These are phyloP conservation scores for Ailanthus altissimus DNA, from an alignment of 345 rosid species.

Conservation along the genomic window DNA sequence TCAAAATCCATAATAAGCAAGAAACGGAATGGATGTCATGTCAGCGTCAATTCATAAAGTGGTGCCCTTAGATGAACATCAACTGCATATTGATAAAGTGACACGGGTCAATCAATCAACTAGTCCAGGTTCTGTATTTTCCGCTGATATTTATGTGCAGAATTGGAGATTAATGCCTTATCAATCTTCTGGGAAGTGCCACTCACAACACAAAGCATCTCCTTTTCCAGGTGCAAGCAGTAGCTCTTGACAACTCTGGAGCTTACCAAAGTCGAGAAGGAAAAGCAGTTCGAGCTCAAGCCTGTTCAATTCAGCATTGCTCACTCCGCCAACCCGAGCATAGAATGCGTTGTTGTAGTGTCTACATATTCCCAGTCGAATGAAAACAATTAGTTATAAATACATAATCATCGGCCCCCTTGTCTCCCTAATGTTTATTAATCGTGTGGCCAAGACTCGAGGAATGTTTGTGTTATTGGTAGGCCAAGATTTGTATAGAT, in stretches of 20 bases:
- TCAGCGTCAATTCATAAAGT: background rate
- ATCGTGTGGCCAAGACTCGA: too few species aligned
- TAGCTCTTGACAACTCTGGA: constrained; percentile 68
- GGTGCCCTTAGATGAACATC: background rate
- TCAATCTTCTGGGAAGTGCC: constrained; percentile 27
- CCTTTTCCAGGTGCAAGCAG: constrained; percentile 74
- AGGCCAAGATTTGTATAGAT: too few species aligned
- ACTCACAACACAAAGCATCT: constrained; percentile 44
- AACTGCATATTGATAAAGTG: background rate
- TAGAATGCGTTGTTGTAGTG: constrained; percentile 81
- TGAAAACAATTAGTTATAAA: background rate
- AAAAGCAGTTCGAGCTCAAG: constrained; percentile 81
- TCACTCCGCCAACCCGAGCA: constrained; percentile 88
- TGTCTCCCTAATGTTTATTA: background rate
- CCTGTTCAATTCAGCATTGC: constrained; percentile 74
- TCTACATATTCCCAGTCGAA: constrained; percentile 33
- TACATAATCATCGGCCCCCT: background rate
- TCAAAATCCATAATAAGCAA: background rate
- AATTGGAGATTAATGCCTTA: constrained; percentile 13
- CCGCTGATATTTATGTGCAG: constrained; percentile 25
- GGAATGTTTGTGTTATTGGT: background rate
- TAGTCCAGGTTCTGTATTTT: constrained; percentile 19
- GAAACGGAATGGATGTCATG: background rate
- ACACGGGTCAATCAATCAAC: constrained; percentile 21
- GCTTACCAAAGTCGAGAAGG: constrained; percentile 70